Base-by-base conservation (phyloP, 257 asterid species). In the Solanum peruvianum region DNA sequence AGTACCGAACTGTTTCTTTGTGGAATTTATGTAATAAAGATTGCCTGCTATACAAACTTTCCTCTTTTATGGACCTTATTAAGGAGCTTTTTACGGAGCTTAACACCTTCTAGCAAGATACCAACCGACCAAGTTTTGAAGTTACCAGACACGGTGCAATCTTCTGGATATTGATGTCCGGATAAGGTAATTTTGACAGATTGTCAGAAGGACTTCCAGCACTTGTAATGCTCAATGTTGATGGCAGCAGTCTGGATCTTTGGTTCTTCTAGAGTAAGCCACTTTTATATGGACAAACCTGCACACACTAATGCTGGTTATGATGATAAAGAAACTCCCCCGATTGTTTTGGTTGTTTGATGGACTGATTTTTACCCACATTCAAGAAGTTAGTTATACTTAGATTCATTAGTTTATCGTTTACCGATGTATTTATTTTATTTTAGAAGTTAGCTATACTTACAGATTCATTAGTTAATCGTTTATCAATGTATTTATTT, bases 301-400 rank as follows among this genome's bases (percentile, higher is more conserved):
- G 99, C 98, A 96, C 86, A 93, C 91, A 93, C 91, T 95, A 95
- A 94, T 93, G 92, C 89, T 85, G 87, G 93, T 95, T 92, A 96
- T 92, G 93, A 92, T 83, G 91, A 89, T 88, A 92, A 72, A 93
- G 85, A 93, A 90, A 90, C 91, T 90, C 90, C 88, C 90, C 91
- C 87, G 87, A 86, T 88, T 81, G 77, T 66, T 88, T 86, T 87
- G 87, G 93, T 89, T 89, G 86, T 82, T 83, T 64, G 90, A 91
- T 88, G 87, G 89, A 87, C 90, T 78, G 88, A 82, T 82, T 90
- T 89, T 58, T 81, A 29, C 44, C 44, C 66, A 29, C 85, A 49
- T 80, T 47, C 44, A 49, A 20, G 31, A 83, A 86, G 64, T 81
- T 85, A 80, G 83, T 52, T 52, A 58, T 87, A 70, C 87, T 89